Conservation (phyloP, 164 flowering plant genomes). For the Macadamia tetraphylla region DNA sequence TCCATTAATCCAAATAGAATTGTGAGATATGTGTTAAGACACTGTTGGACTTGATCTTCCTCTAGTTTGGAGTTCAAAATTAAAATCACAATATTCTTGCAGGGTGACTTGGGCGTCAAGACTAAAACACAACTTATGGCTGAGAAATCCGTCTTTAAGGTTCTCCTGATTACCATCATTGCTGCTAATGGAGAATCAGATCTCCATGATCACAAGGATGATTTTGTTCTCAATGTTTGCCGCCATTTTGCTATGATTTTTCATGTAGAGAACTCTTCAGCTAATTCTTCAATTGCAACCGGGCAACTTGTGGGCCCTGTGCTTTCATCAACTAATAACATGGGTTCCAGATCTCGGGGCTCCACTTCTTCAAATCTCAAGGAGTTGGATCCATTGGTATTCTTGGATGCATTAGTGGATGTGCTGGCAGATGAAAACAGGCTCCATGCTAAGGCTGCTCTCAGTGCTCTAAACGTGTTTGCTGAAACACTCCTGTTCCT, state of each 20-base stretch:
- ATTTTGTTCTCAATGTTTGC: slow-evolving; percentile 74
- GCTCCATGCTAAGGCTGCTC: slow-evolving; percentile 85
- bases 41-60: neutral
- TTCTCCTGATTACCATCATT: slow-evolving; percentile 73
- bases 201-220: slow-evolving; percentile 67
- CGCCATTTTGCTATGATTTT: slow-evolving; percentile 96
- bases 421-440: slow-evolving; percentile 93
- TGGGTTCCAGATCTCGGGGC: slow-evolving; percentile 38
- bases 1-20: no score
- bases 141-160: slow-evolving; percentile 92
- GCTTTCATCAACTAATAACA: slow-evolving; percentile 39
- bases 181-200: slow-evolving; percentile 87
- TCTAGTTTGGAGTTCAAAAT: neutral
- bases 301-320: slow-evolving; percentile 47
- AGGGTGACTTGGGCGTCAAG: slow-evolving; percentile 98
- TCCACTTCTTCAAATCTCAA: slow-evolving; percentile 54
- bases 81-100: slow-evolving; percentile 9
- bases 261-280: slow-evolving; percentile 52
- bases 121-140: slow-evolving; percentile 98
- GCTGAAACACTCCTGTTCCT: slow-evolving; percentile 86
- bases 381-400: slow-evolving; percentile 88
- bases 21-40: no score
- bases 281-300: slow-evolving; percentile 30
- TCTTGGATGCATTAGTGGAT: slow-evolving; percentile 94
- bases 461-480: slow-evolving; percentile 69